These are phyloP conservation scores for Psophocarpus tetragonolobus DNA, from an alignment of 306 rosid species.

Conservation along the genomic window DNA sequence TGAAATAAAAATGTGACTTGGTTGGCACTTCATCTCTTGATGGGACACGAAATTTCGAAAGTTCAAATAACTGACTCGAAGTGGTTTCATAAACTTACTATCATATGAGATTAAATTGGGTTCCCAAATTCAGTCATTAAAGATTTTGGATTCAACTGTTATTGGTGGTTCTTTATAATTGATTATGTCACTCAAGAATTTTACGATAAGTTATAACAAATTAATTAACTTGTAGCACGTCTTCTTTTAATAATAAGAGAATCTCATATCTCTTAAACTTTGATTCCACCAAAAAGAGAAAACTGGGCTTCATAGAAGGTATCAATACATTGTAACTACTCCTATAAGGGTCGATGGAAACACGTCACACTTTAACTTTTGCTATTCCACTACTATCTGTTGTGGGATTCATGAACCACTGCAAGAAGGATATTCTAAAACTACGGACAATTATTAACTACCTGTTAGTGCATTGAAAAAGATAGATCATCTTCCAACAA, in stretches of 20 bases:
- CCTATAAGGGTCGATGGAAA: neutral
- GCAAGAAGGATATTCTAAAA: conserved; percentile 24
- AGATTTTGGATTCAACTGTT: neutral
- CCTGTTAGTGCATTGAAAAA: neutral
- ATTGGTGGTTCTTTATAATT: neutral
- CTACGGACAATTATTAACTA: neutral
- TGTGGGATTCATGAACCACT: conserved; percentile 24
- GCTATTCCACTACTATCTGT: neutral
- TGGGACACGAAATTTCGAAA: neutral
- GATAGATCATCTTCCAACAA: neutral
- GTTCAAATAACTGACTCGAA: neutral
- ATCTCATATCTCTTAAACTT: neutral
- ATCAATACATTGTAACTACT: conserved; percentile 16
- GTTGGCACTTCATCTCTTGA: conserved; percentile 10
- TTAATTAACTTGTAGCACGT: neutral
- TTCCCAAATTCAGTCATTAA: neutral
- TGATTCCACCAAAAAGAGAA: neutral
- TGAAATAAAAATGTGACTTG: conserved; percentile 23
- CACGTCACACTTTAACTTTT: conserved; percentile 3
- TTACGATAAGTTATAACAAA: neutral
- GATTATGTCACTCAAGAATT: neutral
- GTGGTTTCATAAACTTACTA: neutral
- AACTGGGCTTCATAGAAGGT: neutral
- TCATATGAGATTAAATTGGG: neutral
- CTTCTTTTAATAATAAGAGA: neutral